Conservation (phyloP, 2,329 filamentous ascomycete species). For the Penicillium frequentans region DNA sequence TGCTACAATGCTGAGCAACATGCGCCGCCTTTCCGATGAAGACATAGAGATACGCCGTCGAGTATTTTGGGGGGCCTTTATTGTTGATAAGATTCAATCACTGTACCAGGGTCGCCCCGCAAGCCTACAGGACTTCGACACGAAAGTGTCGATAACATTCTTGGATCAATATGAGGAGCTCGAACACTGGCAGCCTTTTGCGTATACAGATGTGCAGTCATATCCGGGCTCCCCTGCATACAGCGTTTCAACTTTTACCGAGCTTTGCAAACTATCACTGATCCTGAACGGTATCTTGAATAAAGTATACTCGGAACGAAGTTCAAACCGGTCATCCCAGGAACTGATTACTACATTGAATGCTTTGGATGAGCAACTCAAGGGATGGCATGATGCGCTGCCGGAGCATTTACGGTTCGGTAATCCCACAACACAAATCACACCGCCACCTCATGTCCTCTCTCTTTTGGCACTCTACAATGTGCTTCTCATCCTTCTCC, state of each 20-base stretch:
- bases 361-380: conserved; percentile 44
- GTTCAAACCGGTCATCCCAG: conserved; percentile 32
- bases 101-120: conserved; percentile 57
- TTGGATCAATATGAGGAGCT: conserved; percentile 51
- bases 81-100: conserved; percentile 54
- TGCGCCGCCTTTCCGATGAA: conserved; percentile 24
- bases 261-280: conserved; percentile 45
- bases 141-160: conserved; percentile 45
- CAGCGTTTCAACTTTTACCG: conserved; percentile 38
- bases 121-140: conserved; percentile 45
- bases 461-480: conserved; percentile 52
- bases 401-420: conserved; percentile 42
- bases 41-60: conserved; percentile 30
- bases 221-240: conserved; percentile 34
- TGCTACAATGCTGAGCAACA: conserved; percentile 14
- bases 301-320: conserved; percentile 48
- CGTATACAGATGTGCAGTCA: conserved; percentile 31
- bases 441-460: conserved; percentile 48
- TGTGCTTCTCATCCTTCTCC: conserved; percentile 54
- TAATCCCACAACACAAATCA: conserved; percentile 29
- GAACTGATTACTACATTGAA: conserved; percentile 36
- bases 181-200: conserved; percentile 53
- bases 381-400: conserved; percentile 44
- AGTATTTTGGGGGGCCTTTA: conserved; percentile 38
- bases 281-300: conserved; percentile 50